A percentile compares a stretch with the other conserved stretches of the same genome.
phyloP scores from a whole-genome alignment of 495 filamentous ascomycete genomes.

The Niebla homalea region DNA sequence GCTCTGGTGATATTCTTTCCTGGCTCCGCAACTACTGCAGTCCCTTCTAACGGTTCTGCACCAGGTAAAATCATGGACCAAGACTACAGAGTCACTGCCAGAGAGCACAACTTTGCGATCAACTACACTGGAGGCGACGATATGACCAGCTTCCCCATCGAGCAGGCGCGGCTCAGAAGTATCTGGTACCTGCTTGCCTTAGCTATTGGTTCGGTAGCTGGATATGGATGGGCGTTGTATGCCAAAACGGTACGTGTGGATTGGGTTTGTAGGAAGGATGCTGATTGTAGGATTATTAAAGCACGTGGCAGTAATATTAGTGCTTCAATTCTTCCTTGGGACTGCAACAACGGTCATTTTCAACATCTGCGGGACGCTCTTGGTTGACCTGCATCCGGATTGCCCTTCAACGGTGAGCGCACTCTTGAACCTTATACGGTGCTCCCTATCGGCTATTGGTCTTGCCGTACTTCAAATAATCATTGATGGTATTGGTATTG shows the following conservation, averaged over 20 bases:
- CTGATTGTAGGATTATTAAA: conserved; percentile 16
- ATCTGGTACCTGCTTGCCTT: conserved; percentile 13
- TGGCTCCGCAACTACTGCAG: conserved; percentile 1
- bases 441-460: conserved; percentile 15
- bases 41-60: not conserved
- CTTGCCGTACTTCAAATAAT: conserved; percentile 14
- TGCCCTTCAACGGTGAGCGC: conserved; percentile 16
- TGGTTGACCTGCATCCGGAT: conserved; percentile 15
- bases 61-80: conserved; percentile 5
- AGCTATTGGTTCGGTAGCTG: conserved; percentile 35
- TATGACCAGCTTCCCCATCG: conserved; percentile 46
- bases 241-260: conserved; percentile 6
- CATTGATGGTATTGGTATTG: conserved; percentile 13
- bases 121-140: conserved; percentile 39
- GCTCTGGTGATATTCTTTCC: conserved; percentile 12
- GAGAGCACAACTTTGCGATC: conserved; percentile 32
- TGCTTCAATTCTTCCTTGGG: not conserved
- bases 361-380: conserved; percentile 18
- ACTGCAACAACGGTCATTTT: not conserved
- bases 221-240: conserved; percentile 21
- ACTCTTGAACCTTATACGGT: conserved; percentile 17
- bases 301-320: conserved; percentile 17
- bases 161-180: conserved; percentile 44
- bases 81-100: conserved; percentile 3
- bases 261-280: not conserved